A percentile compares a stretch with the other conserved stretches of the same genome.
Evolutionary conservation across 768 basidiomycete genomes (phyloP).

Genomic region (Pisolithus marmoratus): DNA sequence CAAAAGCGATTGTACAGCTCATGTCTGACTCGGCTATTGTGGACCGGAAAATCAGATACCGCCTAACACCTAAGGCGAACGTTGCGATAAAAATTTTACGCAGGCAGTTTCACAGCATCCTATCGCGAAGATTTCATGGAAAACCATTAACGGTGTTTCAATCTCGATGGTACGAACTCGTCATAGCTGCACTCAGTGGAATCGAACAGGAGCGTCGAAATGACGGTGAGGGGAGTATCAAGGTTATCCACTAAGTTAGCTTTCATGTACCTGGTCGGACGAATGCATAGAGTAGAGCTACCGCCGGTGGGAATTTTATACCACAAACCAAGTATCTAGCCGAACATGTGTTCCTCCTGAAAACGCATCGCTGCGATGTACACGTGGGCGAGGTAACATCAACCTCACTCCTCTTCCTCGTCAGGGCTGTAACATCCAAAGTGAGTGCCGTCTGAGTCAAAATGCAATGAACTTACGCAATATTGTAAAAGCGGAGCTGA

Average conservation of each 20-base stretch:
- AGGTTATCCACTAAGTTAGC: constrained; percentile 16
- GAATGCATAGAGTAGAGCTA: not conserved
- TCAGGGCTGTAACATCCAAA: constrained; percentile 30
- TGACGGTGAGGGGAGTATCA: constrained; percentile 8
- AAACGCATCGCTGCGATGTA: not conserved
- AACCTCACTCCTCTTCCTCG: constrained; percentile 46
- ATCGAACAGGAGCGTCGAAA: constrained; percentile 33
- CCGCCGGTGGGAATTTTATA: too few relatives aligned
- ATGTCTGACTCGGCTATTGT: constrained; percentile 65
- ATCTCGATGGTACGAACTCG: constrained; percentile 67
- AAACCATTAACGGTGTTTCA: constrained; percentile 56
- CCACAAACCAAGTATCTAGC: not conserved
- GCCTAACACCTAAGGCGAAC: constrained; percentile 60
- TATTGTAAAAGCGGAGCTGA: constrained; percentile 93
- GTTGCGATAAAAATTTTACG: constrained; percentile 80
- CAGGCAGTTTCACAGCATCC: constrained; percentile 47
- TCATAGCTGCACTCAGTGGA: constrained; percentile 55
- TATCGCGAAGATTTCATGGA: constrained; percentile 64
- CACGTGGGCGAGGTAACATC: not conserved
- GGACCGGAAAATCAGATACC: constrained; percentile 82
- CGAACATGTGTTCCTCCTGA: not conserved
- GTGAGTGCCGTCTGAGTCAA: constrained; percentile 7
- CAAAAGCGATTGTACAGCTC: constrained; percentile 40
- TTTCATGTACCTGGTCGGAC: not conserved
- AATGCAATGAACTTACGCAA: constrained; percentile 52